These are phyloP conservation scores for Puccinia coronata DNA, from an alignment of 1,284 basidiomycete species.

Conservation along the genomic window DNA sequence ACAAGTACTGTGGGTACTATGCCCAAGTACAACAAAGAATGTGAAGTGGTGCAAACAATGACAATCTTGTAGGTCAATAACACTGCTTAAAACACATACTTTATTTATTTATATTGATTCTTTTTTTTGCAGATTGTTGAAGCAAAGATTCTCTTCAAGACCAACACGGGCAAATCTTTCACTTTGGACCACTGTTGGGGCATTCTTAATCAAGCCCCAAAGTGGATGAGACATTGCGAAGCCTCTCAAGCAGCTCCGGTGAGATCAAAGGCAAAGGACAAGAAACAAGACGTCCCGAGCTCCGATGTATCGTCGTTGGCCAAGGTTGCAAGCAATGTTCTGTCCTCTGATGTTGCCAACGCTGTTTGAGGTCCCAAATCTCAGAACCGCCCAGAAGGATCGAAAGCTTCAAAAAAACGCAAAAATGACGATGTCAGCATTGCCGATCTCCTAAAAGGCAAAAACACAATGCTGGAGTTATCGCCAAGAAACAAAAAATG, in stretches of 20 bases:
- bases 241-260: background rate
- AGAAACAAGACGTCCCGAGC: background rate
- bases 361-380: too few species aligned
- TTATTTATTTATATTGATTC: background rate
- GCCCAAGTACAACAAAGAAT: background rate
- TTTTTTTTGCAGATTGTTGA: background rate
- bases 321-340: background rate
- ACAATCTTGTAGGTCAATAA: background rate
- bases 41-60: background rate
- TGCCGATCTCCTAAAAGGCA: background rate
- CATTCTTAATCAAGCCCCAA: background rate
- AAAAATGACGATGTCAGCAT: background rate
- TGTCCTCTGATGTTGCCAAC: too few species aligned
- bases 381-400: background rate
- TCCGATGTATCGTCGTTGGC: background rate
- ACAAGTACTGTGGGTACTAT: slow-evolving; percentile 5
- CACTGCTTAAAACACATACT: background rate
- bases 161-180: background rate
- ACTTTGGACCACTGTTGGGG: slow-evolving; percentile 7
- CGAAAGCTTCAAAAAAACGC: background rate
- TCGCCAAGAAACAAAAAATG: background rate
- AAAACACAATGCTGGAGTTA: background rate
- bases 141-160: background rate
- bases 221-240: background rate
- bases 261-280: background rate